Evolutionary conservation across 306 rosid genomes (phyloP), one percentile per base, ranked within the genome.

Genomic region (Alnus rubra): DNA sequence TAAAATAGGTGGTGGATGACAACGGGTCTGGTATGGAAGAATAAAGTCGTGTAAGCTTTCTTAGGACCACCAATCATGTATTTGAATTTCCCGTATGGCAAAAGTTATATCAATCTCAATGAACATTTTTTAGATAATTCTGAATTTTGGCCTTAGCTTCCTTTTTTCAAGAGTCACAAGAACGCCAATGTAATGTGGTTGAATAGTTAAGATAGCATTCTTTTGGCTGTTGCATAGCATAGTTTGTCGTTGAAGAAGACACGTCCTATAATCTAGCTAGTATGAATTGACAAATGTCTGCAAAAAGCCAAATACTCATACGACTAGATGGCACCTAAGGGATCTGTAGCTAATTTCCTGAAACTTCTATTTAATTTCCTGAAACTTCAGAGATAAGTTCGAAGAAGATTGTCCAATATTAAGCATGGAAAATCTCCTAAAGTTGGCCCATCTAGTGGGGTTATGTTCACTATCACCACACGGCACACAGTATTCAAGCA

Each of bases 1-100:
- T 74, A 64, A 73, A 87, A 71, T 71, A 69, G 78, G 90, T 70
- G 82, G 89, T 92, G 94, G 94, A 88, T 92, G 91, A 88, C 94
- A 92, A 85, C 92, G 79, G 84, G 44, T 76, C 28, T 72, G 84
- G 78, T 58, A 75, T 88, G 90, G 88, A 71, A 80, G 94, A 88
- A 89, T 89, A 88, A 89, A 88, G 92, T 81, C 78, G 59, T 44
- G 60, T 48, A 59, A 71, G 75, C 45, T 82, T 76, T 60, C 73
- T 63, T 47, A 76, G 80, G 97, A 91, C 92, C 94, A 88, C 79
- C 88, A 88, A 91, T 89, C 89, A 87, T 83, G 79, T 48, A 76
- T 2, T 78, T 8, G 75, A 74, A 70, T 76, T 74, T 74, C 49
- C 86, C 88, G 64, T 58, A 71, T 77, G 86, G 86, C 55, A 48